Conservation (phyloP, 2,329 filamentous ascomycete species). For the Phaeosphaeriaceae sp. region DNA sequence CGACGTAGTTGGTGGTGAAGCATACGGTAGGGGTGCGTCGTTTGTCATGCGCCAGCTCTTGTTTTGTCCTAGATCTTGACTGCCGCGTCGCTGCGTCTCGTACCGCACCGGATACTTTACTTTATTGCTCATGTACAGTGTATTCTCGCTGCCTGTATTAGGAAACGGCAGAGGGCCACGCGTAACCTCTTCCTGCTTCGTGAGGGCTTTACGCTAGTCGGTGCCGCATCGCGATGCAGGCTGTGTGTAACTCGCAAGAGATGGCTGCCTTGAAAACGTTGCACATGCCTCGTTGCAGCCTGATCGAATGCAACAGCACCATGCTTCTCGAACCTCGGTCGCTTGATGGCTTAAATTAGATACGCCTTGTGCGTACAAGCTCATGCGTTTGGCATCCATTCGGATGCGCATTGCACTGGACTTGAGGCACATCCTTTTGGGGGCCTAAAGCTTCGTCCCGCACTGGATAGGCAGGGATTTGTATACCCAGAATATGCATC, state of each 20-base stretch:
- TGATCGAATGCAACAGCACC: slow-evolving; percentile 20
- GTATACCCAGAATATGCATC: slow-evolving; percentile 41
- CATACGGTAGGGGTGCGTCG: neutral
- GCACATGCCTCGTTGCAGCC: slow-evolving; percentile 18
- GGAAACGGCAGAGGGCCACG: slow-evolving; percentile 24
- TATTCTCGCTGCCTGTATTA: slow-evolving; percentile 8
- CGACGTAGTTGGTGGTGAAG: neutral
- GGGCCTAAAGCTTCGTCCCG: slow-evolving; percentile 35
- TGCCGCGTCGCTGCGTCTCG: neutral
- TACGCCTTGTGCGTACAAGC: slow-evolving; percentile 30
- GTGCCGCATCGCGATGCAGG: slow-evolving; percentile 33
- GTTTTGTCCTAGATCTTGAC: neutral
- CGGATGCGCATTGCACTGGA: slow-evolving; percentile 38
- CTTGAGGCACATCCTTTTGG: slow-evolving; percentile 37
- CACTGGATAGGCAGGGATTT: slow-evolving; percentile 36
- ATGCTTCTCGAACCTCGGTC: slow-evolving; percentile 19
- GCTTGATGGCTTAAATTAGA: slow-evolving; percentile 35
- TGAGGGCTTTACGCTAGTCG: slow-evolving; percentile 1
- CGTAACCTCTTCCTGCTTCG: slow-evolving; percentile 21
- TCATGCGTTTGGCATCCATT: slow-evolving; percentile 29
- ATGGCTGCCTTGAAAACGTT: slow-evolving; percentile 20
- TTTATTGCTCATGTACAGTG: neutral
- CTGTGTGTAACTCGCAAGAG: slow-evolving; percentile 26
- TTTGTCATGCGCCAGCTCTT: neutral
- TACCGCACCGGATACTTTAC: neutral